Evolutionary conservation across 768 basidiomycete species (phyloP), one percentile per base, ranked within the genome.

Genomic region (Baorangia bicolor): DNA sequence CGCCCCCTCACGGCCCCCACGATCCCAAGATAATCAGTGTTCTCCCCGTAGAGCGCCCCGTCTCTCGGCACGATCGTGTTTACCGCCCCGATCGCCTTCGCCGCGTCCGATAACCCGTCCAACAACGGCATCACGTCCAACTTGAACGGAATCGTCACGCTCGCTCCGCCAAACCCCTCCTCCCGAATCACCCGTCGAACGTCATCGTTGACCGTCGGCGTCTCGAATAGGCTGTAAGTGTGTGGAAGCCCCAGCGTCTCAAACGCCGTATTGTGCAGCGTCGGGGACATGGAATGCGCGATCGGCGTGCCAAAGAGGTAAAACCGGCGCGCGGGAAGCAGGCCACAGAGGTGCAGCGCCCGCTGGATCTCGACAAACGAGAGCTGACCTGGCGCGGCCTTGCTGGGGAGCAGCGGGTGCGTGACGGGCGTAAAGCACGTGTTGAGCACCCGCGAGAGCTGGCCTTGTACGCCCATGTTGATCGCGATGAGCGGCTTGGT

Each of bases 91-190:
- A 99, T 94, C 4, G 82, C 77, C 62, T 84, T 76, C 1, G 94
- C 97, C 21, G 93, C 86, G 0, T 85, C 83, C 0, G 94, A 90
- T 39, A 98, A 73, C 50, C 76, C 74, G 65, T 95, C 90, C 48
- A 99, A 81, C 6, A 90, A 76, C 1, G 89, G 84, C 45, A 98
- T 92, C 59, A 98, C 79, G 57, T 92, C 90, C 37, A 96, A 77
- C 73, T 99, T 99, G 78, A 88, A 87, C 2, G 97, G 97, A 60
- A 98, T 98, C 20, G 97, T 99, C 27, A 98, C 94, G 5, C 91
- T 93, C 16, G 94, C 97, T 0, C 97, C 97, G 9, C 97, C 96
- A 68, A 98, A 98, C 43, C 86, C 83, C 2, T 83, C 79, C 4
- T 81, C 75, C 1, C 76, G 71, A 20, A 98, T 77, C 3, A 85